phyloP scores from a whole-genome alignment of 1,284 basidiomycete species.

The Boletus semigastroideus region DNA sequence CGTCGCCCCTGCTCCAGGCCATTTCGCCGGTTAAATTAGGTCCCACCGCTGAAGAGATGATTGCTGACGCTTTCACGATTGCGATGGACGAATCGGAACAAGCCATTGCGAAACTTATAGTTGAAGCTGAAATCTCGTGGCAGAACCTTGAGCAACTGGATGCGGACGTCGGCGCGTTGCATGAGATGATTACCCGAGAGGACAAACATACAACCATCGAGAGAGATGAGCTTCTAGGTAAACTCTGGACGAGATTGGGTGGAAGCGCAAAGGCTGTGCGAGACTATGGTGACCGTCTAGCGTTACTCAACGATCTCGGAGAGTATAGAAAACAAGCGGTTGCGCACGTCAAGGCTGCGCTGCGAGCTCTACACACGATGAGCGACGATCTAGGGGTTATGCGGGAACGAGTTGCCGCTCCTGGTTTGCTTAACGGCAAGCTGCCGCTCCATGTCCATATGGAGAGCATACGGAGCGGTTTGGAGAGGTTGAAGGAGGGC shows the following conservation, averaged over 20 bases:
- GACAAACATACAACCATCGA: constrained; percentile 44
- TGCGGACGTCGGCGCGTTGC: constrained; percentile 51
- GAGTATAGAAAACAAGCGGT: constrained; percentile 58
- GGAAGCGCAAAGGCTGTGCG: constrained; percentile 51
- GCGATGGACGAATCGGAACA: constrained; percentile 59
- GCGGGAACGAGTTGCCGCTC: constrained; percentile 63
- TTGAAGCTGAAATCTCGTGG: constrained; percentile 60
- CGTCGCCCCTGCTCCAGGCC: constrained; percentile 37
- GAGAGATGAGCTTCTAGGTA: constrained; percentile 54
- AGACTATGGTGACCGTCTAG: constrained; percentile 49
- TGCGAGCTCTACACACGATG: constrained; percentile 60
- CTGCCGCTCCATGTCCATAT: constrained; percentile 73
- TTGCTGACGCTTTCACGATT: constrained; percentile 53
- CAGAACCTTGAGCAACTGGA: constrained; percentile 59
- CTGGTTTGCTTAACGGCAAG: constrained; percentile 53
- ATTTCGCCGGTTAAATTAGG: constrained; percentile 46
- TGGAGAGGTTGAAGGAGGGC: constrained; percentile 62
- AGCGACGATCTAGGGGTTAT: constrained; percentile 72
- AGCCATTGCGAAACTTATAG: constrained; percentile 52
- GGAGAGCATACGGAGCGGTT: constrained; percentile 60
- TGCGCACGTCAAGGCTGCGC: constrained; percentile 58
- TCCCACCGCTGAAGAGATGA: constrained; percentile 41
- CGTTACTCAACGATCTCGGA: constrained; percentile 52
- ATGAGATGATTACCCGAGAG: constrained; percentile 60
- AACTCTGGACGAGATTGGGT: constrained; percentile 68